Percentiles rank a stretch among this genome's conserved stretches.
phyloP scores from a whole-genome alignment of 345 rosid species.

The Linum tenue region DNA sequence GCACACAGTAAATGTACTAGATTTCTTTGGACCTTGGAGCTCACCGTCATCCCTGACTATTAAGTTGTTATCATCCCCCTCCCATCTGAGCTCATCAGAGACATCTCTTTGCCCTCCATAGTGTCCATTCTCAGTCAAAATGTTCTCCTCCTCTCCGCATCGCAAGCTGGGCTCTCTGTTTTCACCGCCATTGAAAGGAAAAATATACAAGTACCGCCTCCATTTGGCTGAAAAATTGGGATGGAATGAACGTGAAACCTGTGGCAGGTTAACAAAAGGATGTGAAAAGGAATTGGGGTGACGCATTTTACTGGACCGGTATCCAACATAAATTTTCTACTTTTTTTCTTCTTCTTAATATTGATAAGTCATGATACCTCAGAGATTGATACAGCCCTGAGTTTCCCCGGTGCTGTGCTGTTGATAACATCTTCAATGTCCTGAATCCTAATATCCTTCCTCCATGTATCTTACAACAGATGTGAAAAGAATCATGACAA shows the following conservation, averaged over 20 bases:
- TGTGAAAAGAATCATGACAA: constrained; percentile 7
- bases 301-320: neutral
- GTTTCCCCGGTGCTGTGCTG: constrained; percentile 51
- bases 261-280: constrained; percentile 10
- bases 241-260: constrained; percentile 83
- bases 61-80: constrained; percentile 24
- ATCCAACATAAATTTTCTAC: neutral
- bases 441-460: constrained; percentile 48
- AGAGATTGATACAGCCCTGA: constrained; percentile 59
- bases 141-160: constrained; percentile 21
- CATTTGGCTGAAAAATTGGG: constrained; percentile 96
- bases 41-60: constrained; percentile 19
- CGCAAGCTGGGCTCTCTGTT: constrained; percentile 24
- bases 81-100: constrained; percentile 18
- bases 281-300: constrained; percentile 1
- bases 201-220: constrained; percentile 83
- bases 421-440: constrained; percentile 62
- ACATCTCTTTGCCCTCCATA: constrained; percentile 22
- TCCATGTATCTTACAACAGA: constrained; percentile 71
- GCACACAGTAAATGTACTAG: constrained; percentile 43
- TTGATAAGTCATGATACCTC: constrained; percentile 33
- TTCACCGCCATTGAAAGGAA: constrained; percentile 60
- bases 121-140: constrained; percentile 17
- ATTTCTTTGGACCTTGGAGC: constrained; percentile 38
- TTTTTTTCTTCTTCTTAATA: no score